Evolutionary conservation across 306 rosid genomes (phyloP), one percentile per base, ranked within the genome.

Genomic region (Begonia masoniana): DNA sequence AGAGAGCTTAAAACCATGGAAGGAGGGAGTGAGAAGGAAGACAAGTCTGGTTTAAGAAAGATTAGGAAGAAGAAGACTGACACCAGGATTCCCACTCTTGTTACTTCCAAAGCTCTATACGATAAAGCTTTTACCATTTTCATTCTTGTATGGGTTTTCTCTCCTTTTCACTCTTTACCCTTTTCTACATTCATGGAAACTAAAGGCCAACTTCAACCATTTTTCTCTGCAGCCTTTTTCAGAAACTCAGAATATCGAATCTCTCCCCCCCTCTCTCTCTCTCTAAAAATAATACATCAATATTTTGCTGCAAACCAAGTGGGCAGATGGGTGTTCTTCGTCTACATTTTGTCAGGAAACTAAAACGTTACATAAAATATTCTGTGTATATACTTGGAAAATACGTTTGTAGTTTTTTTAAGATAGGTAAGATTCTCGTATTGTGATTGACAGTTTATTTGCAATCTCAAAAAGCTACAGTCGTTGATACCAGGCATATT

Each of bases 151-250:
- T 14, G 19, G 54, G 36, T 50, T 48, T 39, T 21, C 15, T 60
- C 50, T 36, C 46, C 55, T 60, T 60, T 60, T 46, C 17, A 2
- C 14, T 45, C 49, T 45, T 45, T 17, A 19, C 49, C 56, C 48
- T 60, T 60, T 60, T 60, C 41, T 60, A 60, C 56, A 60, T 60
- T 60, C 47, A 60, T 50, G 56, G 64, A 50, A 60, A 60, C 12
- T 13, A 9, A 53, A 23, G 5, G 35, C 26, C 13, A 14, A 52
- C 12, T 52, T 10, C 11, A 42, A 6, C n/a, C 55, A 60, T 5
- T 49, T 55, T 12, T 15, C 15, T 9, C 17, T 57, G 43, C 65
- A 60, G 43, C 57, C 12, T 60, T 50, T 60, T 60, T 10, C 26
- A 31, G 19, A 11, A 15, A 10, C 4, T 12, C 46, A 26, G 16